These are phyloP conservation scores for Sphagnum tenellum DNA, from an alignment of 225 moss, liverwort and hornwort genomes.

Conservation along the genomic window DNA sequence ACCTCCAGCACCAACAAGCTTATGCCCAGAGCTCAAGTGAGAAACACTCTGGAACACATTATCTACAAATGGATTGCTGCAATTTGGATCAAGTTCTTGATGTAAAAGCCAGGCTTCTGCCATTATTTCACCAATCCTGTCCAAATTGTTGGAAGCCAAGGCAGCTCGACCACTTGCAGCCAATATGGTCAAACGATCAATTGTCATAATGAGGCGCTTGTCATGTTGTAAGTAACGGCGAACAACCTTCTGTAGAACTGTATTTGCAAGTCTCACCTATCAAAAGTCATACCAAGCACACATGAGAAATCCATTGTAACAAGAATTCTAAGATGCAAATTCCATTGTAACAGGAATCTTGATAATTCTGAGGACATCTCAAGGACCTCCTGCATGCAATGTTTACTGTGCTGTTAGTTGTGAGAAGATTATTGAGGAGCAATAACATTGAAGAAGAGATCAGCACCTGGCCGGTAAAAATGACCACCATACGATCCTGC, in stretches of 20 bases:
- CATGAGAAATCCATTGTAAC: background rate
- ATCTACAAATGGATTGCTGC: constrained; percentile 61
- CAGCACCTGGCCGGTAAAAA: constrained; percentile 67
- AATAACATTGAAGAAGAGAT: background rate
- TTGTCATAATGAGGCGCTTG: constrained; percentile 31
- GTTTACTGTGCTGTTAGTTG: too few species aligned
- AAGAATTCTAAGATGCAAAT: background rate
- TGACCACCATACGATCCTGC: constrained; percentile 52
- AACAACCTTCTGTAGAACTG: constrained; percentile 53
- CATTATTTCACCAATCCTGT: constrained; percentile 40
- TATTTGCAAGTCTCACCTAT: constrained; percentile 60
- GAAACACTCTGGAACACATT: constrained; percentile 36
- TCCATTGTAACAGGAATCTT: too few species aligned
- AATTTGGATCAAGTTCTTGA: constrained; percentile 70
- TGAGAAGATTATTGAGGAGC: too few species aligned
- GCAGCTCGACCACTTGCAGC: constrained; percentile 42
- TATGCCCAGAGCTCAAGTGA: constrained; percentile 61
- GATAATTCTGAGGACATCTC: too few species aligned
- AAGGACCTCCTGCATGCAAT: too few species aligned
- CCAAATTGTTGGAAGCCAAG: constrained; percentile 38
- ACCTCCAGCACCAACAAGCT: constrained; percentile 73
- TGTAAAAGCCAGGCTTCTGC: constrained; percentile 56
- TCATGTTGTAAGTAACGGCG: constrained; percentile 67
- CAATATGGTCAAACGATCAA: constrained; percentile 41
- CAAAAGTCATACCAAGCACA: background rate